Evolutionary conservation across 495 filamentous ascomycete genomes (phyloP).

Genomic region (Apiosordaria backusii): DNA sequence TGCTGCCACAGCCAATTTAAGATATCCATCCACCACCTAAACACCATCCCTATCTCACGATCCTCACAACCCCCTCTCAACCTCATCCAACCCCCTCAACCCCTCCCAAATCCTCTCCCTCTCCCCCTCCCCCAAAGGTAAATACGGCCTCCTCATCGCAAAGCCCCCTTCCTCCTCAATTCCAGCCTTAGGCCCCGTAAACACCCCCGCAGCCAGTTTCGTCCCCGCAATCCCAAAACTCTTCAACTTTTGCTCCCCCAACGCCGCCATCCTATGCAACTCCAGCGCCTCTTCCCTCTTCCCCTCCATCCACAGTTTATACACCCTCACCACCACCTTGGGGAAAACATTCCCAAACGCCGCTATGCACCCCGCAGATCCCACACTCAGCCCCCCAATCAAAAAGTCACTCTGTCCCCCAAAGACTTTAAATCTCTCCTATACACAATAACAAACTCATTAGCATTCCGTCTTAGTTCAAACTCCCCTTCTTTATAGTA

Average conservation of each 20-base stretch:
- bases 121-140: slow-evolving; percentile 44
- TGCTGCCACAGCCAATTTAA: neutral
- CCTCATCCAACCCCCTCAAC: slow-evolving; percentile 49
- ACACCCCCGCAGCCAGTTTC: slow-evolving; percentile 60
- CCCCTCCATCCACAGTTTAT: slow-evolving; percentile 41
- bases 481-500: too few species aligned
- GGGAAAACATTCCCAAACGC: slow-evolving; percentile 68
- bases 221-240: slow-evolving; percentile 56
- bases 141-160: slow-evolving; percentile 57
- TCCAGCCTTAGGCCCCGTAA: slow-evolving; percentile 52
- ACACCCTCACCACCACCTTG: slow-evolving; percentile 50
- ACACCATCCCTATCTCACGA: neutral
- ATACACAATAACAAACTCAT: too few species aligned
- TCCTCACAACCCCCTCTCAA: slow-evolving; percentile 35
- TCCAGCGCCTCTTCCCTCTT: slow-evolving; percentile 51
- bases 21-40: neutral
- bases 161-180: slow-evolving; percentile 55
- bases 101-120: slow-evolving; percentile 47
- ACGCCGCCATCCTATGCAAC: slow-evolving; percentile 49
- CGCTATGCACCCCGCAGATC: slow-evolving; percentile 61
- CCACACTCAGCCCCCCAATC: slow-evolving; percentile 57
- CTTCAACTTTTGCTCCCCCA: slow-evolving; percentile 56
- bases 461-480: too few species aligned
- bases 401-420: slow-evolving; percentile 71
- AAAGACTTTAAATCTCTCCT: slow-evolving; percentile 59